These are phyloP conservation scores for Isabelozyma heimii DNA, from an alignment of 805 yeast genomes.

Conservation along the genomic window DNA sequence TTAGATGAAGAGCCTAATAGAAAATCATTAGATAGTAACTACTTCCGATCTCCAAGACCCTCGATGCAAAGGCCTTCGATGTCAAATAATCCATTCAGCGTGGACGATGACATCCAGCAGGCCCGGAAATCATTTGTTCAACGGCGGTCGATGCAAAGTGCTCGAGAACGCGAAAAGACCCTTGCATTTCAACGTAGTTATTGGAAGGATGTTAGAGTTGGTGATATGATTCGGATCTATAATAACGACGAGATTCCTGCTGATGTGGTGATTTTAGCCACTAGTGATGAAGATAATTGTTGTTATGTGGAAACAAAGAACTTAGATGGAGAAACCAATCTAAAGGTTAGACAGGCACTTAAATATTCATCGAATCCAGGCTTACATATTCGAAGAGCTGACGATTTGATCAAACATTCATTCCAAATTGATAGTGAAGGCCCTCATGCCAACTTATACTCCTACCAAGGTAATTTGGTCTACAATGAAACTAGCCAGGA, in stretches of 20 bases:
- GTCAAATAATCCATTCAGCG: slow-evolving; percentile 10
- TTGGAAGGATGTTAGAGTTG: slow-evolving; percentile 77
- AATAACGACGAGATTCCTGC: slow-evolving; percentile 79
- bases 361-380: slow-evolving; percentile 48
- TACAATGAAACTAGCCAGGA: slow-evolving; percentile 42
- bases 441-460: slow-evolving; percentile 75
- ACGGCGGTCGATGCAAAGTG: slow-evolving; percentile 10
- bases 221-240: slow-evolving; percentile 65
- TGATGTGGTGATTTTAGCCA: slow-evolving; percentile 63
- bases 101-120: slow-evolving; percentile 2
- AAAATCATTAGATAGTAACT: slow-evolving; percentile 34
- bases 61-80: slow-evolving; percentile 6
- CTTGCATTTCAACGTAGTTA: slow-evolving; percentile 30
- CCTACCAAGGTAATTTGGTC: slow-evolving; percentile 66
- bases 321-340: slow-evolving; percentile 53
- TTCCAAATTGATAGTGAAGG: slow-evolving; percentile 82
- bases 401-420: slow-evolving; percentile 37
- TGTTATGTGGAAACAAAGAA: slow-evolving; percentile 57
- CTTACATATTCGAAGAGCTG: slow-evolving; percentile 37
- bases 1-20: slow-evolving; percentile 10
- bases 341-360: slow-evolving; percentile 73
- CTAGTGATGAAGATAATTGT: slow-evolving; percentile 68
- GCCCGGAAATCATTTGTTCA: slow-evolving; percentile 13
- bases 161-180: slow-evolving; percentile 10
- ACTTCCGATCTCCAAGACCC: slow-evolving; percentile 9